Evolutionary conservation across 805 yeast genomes (phyloP).

Genomic region (Candida corydali): DNA sequence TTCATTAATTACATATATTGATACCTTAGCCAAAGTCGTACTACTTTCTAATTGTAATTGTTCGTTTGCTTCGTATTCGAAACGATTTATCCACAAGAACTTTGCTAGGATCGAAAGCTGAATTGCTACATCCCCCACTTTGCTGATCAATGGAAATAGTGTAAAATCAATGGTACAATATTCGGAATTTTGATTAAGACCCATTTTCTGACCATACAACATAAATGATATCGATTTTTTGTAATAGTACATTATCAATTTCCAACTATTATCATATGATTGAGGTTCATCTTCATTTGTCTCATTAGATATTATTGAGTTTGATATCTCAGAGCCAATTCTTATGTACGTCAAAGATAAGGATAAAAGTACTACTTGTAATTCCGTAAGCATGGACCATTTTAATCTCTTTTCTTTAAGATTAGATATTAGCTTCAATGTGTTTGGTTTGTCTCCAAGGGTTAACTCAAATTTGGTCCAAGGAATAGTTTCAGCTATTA

Average conservation of each 20-base stretch:
- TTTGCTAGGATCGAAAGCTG: slow-evolving; percentile 39
- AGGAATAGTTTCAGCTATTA: not conserved
- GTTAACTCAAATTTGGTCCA: not conserved
- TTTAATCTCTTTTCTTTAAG: not conserved
- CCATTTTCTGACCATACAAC: slow-evolving; percentile 17
- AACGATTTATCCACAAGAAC: slow-evolving; percentile 34
- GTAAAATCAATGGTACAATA: not conserved
- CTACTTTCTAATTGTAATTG: slow-evolving; percentile 21
- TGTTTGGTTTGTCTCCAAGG: not conserved
- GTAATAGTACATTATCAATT: slow-evolving; percentile 28
- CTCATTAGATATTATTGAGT: slow-evolving; percentile 30
- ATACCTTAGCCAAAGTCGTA: slow-evolving; percentile 43
- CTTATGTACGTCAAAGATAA: slow-evolving; percentile 24
- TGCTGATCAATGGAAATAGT: slow-evolving; percentile 15
- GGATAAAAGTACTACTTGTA: slow-evolving; percentile 22
- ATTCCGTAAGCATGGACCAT: slow-evolving; percentile 32
- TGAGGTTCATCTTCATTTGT: slow-evolving; percentile 14
- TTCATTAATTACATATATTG: slow-evolving; percentile 37
- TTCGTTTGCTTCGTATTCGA: slow-evolving; percentile 16
- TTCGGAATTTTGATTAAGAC: not conserved
- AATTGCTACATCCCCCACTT: slow-evolving; percentile 26
- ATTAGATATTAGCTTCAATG: not conserved
- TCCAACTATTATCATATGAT: slow-evolving; percentile 28
- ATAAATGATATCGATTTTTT: slow-evolving; percentile 27
- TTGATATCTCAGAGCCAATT: slow-evolving; percentile 32